Evolutionary conservation across 352 stramenopile genomes (phyloP).

Genomic region (Phytophthora litchii): DNA sequence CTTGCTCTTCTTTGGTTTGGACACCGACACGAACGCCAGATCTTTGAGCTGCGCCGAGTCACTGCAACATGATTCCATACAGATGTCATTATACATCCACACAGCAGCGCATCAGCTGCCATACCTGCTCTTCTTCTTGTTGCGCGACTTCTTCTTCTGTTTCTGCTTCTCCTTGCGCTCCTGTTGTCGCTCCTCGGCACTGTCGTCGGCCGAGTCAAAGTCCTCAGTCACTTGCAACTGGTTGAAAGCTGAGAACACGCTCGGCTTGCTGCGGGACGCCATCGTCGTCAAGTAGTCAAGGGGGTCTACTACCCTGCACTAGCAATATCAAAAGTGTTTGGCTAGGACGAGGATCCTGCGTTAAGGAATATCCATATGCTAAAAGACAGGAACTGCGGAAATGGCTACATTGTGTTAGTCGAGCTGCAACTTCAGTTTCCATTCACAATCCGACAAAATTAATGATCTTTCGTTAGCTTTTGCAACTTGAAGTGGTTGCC

Average conservation of each 20-base stretch:
- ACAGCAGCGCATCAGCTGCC: neutral
- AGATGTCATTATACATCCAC: constrained; percentile 7
- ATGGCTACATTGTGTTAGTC: constrained; percentile 10
- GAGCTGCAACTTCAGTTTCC: too few relatives aligned
- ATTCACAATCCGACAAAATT: too few relatives aligned
- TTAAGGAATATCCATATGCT: too few relatives aligned
- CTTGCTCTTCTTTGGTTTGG: constrained; percentile 75
- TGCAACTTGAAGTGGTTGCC: constrained; percentile 24
- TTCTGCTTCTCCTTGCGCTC: constrained; percentile 71
- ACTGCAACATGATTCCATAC: constrained; percentile 23
- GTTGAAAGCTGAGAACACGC: constrained; percentile 75
- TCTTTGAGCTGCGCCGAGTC: constrained; percentile 75
- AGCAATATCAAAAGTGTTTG: constrained; percentile 32
- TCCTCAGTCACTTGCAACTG: constrained; percentile 46
- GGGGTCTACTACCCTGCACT: constrained; percentile 5
- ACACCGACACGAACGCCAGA: constrained; percentile 67
- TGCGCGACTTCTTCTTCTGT: constrained; percentile 74
- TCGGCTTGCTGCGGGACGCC: constrained; percentile 60
- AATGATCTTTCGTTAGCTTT: constrained; percentile 14
- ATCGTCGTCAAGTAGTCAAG: constrained; percentile 23
- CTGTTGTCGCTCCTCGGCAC: constrained; percentile 55
- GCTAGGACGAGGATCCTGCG: constrained; percentile 1
- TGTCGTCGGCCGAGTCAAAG: constrained; percentile 53
- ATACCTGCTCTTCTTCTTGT: constrained; percentile 79
- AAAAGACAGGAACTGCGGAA: neutral